Evolutionary conservation across 23 red algal species (phyloP), one percentile per base, ranked within the genome.

Genomic region (Gracilaria vermiculophylla): DNA sequence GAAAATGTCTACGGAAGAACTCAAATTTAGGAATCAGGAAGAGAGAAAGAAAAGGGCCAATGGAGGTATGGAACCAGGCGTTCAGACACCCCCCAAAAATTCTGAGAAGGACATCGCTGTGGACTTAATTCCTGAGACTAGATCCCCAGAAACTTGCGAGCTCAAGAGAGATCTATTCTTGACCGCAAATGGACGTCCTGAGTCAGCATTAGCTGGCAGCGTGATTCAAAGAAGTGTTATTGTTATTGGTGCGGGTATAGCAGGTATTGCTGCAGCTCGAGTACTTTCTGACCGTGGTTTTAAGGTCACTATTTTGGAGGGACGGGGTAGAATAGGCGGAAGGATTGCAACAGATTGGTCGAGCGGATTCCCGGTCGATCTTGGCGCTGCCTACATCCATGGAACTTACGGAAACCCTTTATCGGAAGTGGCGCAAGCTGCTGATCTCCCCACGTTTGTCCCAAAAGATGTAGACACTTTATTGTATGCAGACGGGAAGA

Each of bases 181-280:
- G 47, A 39, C 31, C 27, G 82, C 53, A 52, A 56, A 32, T 16
- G 45, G 58, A 74, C 47, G 36, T 31, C 23, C 42, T 2, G 28
- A 77, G 32, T 2, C 69, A 48, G 35, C 43, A 34, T 72, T 62
- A 16, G 40, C 51, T n/a, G 55, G 21, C 17, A 49, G 34, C 35
- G 77, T 81, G 33, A 43, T 67, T 40, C 47, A 43, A 25, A 80
- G 82, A 58, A 92, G 91, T 60, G 92, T 98, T 11, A 52, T 98
- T 51, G 64, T 98, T n/a, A 66, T 98, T 39, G 96, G 96, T 44
- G 96, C 92, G 48, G 96, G 96, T 4, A 92, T 98, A 37, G 92
- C 96, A 35, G 96, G 96, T 32, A 86, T 98, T 47, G 93, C 77
- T 44, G 96, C 96, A 52, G 96, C 96, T 3, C 48, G 93, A 17